Base-by-base conservation (phyloP, 139 green algal genomes). In the Closterium sp. region DNA sequence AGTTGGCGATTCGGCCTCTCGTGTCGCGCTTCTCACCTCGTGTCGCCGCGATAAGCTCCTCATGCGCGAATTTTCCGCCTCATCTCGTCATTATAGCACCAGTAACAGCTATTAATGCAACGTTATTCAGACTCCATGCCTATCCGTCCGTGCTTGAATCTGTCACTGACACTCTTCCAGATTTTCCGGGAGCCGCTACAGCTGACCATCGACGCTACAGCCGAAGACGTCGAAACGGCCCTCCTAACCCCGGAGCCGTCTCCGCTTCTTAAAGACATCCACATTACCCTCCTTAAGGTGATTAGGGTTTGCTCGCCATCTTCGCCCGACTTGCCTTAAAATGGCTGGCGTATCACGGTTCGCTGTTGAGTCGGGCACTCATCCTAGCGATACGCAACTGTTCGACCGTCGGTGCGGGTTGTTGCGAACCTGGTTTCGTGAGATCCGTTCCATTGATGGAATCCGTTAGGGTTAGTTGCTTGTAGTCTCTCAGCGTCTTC, bases 221-320 rank as follows among this genome's bases (percentile, higher is more conserved):
- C 89, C 35, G 89, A 91, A 69, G 89, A 91, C 43, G 10, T 91
- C 16, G 89, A 91, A 43, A 91, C 84, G 32, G 89, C 23, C 28
- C 36, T 91, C 21, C 36, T 91, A 23, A 91, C n/a, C 12, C 36
- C 89, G 21, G 32, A 33, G 2, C 81, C 34, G 16, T 30, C 28
- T 36, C 30, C n/a, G 23, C 16, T 91, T 33, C 89, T 91, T 28
- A 91, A 88, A 89, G 89, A 91, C 38, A 31, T 91, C 31, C 89
- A 91, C 32, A 88, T 91, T 34, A 43, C 64, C 5, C 34, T 91
- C 23, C 69, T 91, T 34, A 84, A 87, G 66, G 89, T 91, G 32
- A 38, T 16, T 69, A 69, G 43, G 43, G 43, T 69, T 69, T 69
- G 43, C 43, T 69, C 43, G 10, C n/a, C 43, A 69, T 12, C 43